These are phyloP conservation scores for Neoboletus brunneissimus DNA, from an alignment of 768 basidiomycete genomes.

Conservation along the genomic window DNA sequence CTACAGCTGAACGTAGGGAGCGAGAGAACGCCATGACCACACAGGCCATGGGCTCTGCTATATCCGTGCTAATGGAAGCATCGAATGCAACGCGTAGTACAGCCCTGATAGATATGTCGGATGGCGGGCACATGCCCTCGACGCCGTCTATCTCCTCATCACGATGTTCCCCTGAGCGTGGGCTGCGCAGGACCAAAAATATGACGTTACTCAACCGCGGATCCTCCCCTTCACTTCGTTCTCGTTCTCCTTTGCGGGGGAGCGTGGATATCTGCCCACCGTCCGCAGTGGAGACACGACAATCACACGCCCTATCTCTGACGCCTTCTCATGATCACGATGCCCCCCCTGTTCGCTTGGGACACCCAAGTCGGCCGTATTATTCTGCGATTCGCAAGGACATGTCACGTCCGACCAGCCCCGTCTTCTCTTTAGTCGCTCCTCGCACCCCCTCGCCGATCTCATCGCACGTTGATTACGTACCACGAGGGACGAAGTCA, in stretches of 20 bases:
- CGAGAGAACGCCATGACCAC: conserved; percentile 4
- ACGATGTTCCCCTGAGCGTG: conserved; percentile 30
- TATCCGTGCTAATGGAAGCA: conserved; percentile 23
- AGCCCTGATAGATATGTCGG: conserved; percentile 17
- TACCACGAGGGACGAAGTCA: conserved; percentile 32
- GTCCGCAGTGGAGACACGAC: conserved; percentile 19
- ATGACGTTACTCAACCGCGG: conserved; percentile 32
- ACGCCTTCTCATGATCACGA: conserved; percentile 23
- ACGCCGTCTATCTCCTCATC: conserved; percentile 26
- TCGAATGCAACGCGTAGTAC: conserved; percentile 21
- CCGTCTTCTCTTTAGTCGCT: conserved; percentile 25
- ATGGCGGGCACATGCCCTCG: conserved; percentile 14
- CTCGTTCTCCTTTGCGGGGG: conserved; percentile 22
- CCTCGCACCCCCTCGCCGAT: conserved; percentile 29
- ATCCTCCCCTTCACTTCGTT: conserved; percentile 22
- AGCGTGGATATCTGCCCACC: conserved; percentile 17
- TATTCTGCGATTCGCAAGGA: conserved; percentile 53
- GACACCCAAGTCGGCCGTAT: conserved; percentile 52
- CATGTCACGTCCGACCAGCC: conserved; percentile 41
- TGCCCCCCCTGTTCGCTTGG: conserved; percentile 37
- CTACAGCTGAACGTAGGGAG: conserved; percentile 2
- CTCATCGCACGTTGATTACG: conserved; percentile 22
- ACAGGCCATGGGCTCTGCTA: conserved; percentile 17
- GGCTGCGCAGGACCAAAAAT: conserved; percentile 40
- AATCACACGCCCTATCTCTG: conserved; percentile 19